phyloP scores from a whole-genome alignment of 176 grass and related monocot genomes.

The Bothriochloa decipiens region DNA sequence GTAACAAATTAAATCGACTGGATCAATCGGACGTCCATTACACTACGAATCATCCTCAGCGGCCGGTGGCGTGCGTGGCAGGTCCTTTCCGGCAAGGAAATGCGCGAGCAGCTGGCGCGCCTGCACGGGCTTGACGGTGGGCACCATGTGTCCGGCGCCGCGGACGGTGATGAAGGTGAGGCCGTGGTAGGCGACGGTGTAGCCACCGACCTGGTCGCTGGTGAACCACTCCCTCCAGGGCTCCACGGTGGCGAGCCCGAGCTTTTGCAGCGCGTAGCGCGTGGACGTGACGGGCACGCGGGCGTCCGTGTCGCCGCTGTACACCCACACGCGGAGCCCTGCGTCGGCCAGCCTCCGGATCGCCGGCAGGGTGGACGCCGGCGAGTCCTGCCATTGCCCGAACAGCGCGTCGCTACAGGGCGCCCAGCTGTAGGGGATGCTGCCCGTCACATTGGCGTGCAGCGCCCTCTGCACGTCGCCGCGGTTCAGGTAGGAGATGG shows the following conservation, averaged over 20 bases:
- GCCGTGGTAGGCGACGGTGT: constrained; percentile 64
- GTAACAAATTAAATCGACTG: too few relatives aligned
- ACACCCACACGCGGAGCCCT: constrained; percentile 49
- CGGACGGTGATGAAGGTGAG: constrained; percentile 81
- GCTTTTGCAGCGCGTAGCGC: constrained; percentile 64
- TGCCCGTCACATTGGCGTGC: constrained; percentile 73
- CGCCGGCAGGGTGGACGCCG: neutral
- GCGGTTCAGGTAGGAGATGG: constrained; percentile 69
- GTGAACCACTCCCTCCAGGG: constrained; percentile 74
- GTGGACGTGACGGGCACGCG: constrained; percentile 70
- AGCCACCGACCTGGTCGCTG: constrained; percentile 85
- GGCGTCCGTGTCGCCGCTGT: constrained; percentile 72
- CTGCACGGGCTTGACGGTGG: constrained; percentile 62
- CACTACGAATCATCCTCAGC: neutral
- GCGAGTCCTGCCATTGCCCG: neutral
- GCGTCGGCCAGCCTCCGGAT: constrained; percentile 44
- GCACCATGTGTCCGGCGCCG: constrained; percentile 83
- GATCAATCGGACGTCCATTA: neutral
- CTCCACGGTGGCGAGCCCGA: constrained; percentile 44
- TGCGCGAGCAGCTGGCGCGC: constrained; percentile 50
- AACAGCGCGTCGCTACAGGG: constrained; percentile 67
- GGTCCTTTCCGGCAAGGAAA: constrained; percentile 62
- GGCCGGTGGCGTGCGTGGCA: constrained; percentile 36
- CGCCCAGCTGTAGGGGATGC: constrained; percentile 69
- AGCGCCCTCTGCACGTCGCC: constrained; percentile 73